Percentiles rank a stretch among this genome's conserved stretches.
These are phyloP conservation scores for Tetrapyrgos nigripes DNA, from an alignment of 1,284 basidiomycete species.

Conservation along the genomic window DNA sequence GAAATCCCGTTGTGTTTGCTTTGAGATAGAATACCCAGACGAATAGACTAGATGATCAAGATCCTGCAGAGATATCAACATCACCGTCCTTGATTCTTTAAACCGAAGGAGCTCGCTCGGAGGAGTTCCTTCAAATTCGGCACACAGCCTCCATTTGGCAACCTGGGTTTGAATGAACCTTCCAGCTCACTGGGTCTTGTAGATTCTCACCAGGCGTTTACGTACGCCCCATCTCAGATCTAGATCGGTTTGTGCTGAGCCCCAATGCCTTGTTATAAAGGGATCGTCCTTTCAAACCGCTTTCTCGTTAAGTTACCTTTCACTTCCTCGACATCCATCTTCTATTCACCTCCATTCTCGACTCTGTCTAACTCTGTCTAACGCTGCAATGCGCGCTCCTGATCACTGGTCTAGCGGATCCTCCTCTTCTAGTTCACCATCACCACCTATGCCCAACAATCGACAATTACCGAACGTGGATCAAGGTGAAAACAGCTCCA, in stretches of 20 bases:
- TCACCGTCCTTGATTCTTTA: no score
- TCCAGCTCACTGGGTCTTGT: no score
- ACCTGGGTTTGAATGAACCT: no score
- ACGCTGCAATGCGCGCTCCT: conserved; percentile 1
- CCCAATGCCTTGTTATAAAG: background rate
- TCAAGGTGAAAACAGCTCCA: background rate
- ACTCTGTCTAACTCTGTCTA: background rate
- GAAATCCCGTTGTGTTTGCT: no score
- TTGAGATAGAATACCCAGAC: no score
- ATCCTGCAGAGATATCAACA: no score
- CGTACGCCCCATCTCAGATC: background rate
- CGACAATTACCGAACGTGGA: background rate
- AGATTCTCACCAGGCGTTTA: background rate
- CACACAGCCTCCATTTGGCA: no score
- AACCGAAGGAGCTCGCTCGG: no score
- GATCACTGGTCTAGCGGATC: background rate
- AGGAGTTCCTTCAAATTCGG: no score
- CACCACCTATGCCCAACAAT: conserved; percentile 7
- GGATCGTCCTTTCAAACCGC: background rate
- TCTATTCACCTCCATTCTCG: conserved; percentile 2
- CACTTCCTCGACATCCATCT: background rate
- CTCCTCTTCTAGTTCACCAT: conserved; percentile 8
- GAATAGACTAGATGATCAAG: no score
- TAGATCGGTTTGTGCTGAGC: background rate
- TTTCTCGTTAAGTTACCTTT: background rate